These are phyloP conservation scores for Drechmeria coniospora DNA, from an alignment of 2,329 filamentous ascomycete species.

Conservation along the genomic window DNA sequence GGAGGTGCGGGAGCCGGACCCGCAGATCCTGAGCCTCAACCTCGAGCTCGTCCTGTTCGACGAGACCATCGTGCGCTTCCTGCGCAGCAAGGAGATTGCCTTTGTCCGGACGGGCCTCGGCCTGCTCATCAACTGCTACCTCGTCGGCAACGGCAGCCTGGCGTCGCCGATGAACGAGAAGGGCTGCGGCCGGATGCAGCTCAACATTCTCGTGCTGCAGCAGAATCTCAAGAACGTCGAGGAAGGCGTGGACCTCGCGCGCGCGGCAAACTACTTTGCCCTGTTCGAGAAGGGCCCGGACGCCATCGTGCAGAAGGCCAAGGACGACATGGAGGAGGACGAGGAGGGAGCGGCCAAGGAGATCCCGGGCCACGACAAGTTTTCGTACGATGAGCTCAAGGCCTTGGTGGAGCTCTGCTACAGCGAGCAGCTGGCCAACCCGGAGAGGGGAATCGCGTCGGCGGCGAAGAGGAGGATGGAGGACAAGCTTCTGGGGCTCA, in stretches of 20 bases:
- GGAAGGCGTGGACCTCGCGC: slow-evolving; percentile 45
- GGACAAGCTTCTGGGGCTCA: slow-evolving; percentile 53
- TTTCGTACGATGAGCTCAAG: slow-evolving; percentile 53
- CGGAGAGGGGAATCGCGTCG: slow-evolving; percentile 50
- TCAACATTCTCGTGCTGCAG: slow-evolving; percentile 89
- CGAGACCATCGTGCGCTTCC: slow-evolving; percentile 58
- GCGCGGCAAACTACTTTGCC: slow-evolving; percentile 52
- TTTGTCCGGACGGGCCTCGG: slow-evolving; percentile 69
- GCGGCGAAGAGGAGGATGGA: slow-evolving; percentile 55
- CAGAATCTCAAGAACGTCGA: slow-evolving; percentile 95
- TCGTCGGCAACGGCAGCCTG: slow-evolving; percentile 55
- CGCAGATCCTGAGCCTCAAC: slow-evolving; percentile 70
- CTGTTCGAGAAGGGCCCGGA: slow-evolving; percentile 53
- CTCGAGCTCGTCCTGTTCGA: slow-evolving; percentile 75
- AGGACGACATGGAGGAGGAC: slow-evolving; percentile 24
- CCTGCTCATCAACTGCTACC: slow-evolving; percentile 60
- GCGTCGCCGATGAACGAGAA: slow-evolving; percentile 72
- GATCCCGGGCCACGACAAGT: slow-evolving; percentile 26
- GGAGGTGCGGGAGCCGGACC: slow-evolving; percentile 62
- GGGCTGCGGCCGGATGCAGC: slow-evolving; percentile 74
- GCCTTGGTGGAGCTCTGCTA: slow-evolving; percentile 51
- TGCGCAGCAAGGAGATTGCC: slow-evolving; percentile 53
- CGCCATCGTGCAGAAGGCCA: slow-evolving; percentile 47
- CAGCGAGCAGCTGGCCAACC: slow-evolving; percentile 49
- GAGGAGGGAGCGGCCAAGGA: slow-evolving; percentile 14